Evolutionary conservation across 2,329 filamentous ascomycete species (phyloP).

Genomic region (Pseudopithomyces chartarum): DNA sequence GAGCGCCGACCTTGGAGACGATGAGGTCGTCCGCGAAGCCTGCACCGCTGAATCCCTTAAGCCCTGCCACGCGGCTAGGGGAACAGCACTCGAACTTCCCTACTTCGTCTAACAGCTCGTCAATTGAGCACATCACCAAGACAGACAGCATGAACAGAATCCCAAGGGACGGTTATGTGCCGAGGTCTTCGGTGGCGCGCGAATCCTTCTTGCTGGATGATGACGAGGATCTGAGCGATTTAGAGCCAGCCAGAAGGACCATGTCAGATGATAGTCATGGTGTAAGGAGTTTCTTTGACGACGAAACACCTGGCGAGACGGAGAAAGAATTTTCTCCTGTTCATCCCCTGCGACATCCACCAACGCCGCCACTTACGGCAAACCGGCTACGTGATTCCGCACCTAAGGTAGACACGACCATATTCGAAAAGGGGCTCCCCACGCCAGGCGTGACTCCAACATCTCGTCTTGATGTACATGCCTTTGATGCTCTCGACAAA

Average conservation of each 20-base stretch:
- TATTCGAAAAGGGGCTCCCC: constrained; percentile 42
- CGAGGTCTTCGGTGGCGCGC: constrained; percentile 34
- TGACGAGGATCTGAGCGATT: constrained; percentile 60
- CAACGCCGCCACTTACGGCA: constrained; percentile 50
- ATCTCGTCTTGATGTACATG: constrained; percentile 29
- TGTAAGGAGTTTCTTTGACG: constrained; percentile 56
- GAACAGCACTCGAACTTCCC: constrained; percentile 17
- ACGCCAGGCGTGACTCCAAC: constrained; percentile 46
- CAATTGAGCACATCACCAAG: constrained; percentile 56
- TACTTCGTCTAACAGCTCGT: constrained; percentile 51
- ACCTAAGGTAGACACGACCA: constrained; percentile 29
- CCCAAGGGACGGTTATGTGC: constrained; percentile 49
- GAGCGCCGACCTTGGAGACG: constrained; percentile 46
- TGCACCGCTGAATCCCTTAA: constrained; percentile 35
- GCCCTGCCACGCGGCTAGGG: constrained; percentile 16
- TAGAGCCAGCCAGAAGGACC: constrained; percentile 57
- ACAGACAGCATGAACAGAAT: constrained; percentile 58
- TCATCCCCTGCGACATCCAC: constrained; percentile 46
- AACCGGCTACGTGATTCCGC: constrained; percentile 34
- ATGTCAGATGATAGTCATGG: constrained; percentile 45
- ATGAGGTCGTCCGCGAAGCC: constrained; percentile 53
- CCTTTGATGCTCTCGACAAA: constrained; percentile 24
- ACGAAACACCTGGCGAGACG: constrained; percentile 48
- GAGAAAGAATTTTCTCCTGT: constrained; percentile 32
- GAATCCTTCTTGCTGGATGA: constrained; percentile 59